These are phyloP conservation scores for Termitomyces sp. DNA, from an alignment of 768 basidiomycete genomes.

Conservation along the genomic window DNA sequence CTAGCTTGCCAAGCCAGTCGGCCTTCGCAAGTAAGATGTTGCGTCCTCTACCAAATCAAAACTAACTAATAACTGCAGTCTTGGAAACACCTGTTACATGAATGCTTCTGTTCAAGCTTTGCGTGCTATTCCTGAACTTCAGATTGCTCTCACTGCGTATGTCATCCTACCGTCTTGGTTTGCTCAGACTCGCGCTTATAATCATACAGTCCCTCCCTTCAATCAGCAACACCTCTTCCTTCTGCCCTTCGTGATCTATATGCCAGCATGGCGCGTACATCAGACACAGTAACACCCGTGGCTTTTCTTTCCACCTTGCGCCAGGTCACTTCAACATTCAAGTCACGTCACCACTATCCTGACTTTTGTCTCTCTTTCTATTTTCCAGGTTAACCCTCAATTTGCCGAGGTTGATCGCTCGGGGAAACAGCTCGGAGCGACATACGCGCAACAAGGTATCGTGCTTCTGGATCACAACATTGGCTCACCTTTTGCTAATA, in stretches of 20 bases:
- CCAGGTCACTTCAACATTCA: conserved; percentile 27
- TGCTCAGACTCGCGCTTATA: background rate
- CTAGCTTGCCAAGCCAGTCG: conserved; percentile 78
- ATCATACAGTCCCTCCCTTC: conserved; percentile 28
- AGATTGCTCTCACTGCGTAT: conserved; percentile 61
- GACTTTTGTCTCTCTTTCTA: background rate
- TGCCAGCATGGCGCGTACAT: conserved; percentile 66
- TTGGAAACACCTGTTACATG: conserved; percentile 98
- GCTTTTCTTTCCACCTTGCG: conserved; percentile 70
- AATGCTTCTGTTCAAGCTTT: conserved; percentile 95
- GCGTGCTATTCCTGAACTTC: conserved; percentile 87
- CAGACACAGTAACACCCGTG: conserved; percentile 69
- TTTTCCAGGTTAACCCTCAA: conserved; percentile 68
- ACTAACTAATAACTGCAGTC: conserved; percentile 25
- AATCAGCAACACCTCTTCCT: conserved; percentile 40
- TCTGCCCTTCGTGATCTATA: conserved; percentile 67
- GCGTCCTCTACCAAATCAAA: background rate
- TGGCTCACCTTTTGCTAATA: background rate
- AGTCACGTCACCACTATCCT: background rate
- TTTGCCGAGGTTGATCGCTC: conserved; percentile 71
- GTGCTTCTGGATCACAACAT: conserved; percentile 22
- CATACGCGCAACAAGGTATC: conserved; percentile 77
- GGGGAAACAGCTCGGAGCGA: conserved; percentile 31
- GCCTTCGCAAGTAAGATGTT: conserved; percentile 62
- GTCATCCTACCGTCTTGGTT: conserved; percentile 16